Conservation (phyloP, 306 rosid genomes). For the Parietaria judaica region DNA sequence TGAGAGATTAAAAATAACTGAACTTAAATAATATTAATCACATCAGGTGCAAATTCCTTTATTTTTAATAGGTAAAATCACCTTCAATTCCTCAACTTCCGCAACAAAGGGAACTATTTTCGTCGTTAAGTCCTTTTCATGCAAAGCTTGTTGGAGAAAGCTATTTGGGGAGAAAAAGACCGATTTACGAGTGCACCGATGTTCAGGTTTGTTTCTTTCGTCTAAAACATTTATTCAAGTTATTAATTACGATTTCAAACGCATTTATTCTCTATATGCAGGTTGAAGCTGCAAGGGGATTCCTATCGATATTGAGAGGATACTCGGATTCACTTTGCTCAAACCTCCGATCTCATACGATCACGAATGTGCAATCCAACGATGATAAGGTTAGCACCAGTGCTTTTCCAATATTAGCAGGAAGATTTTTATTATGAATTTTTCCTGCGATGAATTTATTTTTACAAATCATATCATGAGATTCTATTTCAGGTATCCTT, state of each 20-base stretch:
- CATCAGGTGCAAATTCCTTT: constrained; percentile 8
- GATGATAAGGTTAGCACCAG: constrained; percentile 72
- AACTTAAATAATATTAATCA: too few species aligned
- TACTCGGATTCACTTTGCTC: constrained; percentile 90
- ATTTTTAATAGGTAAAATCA: constrained; percentile 60
- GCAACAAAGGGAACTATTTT: constrained; percentile 54
- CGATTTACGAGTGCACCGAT: constrained; percentile 74
- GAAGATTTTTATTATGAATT: too few species aligned
- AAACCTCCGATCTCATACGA: constrained; percentile 89
- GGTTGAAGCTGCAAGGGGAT: constrained; percentile 83
- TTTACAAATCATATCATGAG: too few species aligned
- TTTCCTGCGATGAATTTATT: too few species aligned
- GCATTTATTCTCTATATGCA: constrained; percentile 17
- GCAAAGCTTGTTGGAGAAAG: constrained; percentile 93
- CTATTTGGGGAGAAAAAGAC: constrained; percentile 84
- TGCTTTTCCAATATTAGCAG: too few species aligned
- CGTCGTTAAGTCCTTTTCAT: constrained; percentile 71
- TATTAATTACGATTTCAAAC: neutral
- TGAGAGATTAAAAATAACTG: too few species aligned
- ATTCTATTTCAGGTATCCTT: constrained; percentile 57
- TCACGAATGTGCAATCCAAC: constrained; percentile 95
- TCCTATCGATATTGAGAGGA: constrained; percentile 59
- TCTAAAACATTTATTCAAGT: neutral
- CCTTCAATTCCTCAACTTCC: constrained; percentile 78
- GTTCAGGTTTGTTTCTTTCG: constrained; percentile 51